Conservation (phyloP, 176 grass and related monocot genomes). For the Alopecurus myosuroides region DNA sequence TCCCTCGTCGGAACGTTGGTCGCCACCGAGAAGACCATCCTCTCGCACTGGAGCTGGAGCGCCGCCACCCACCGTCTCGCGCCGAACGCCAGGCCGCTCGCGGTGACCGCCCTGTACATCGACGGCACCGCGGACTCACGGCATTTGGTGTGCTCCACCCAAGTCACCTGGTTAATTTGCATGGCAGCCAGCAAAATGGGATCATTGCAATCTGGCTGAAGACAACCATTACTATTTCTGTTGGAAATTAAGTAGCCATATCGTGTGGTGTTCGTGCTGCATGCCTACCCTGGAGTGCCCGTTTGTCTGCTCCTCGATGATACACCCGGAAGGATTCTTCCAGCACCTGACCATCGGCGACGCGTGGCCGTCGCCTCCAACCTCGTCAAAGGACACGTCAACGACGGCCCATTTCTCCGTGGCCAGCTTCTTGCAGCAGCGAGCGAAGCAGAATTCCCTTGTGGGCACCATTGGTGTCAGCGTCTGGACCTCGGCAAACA, state of each 20-base stretch:
- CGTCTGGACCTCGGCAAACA: conserved; percentile 76
- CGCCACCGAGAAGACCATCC: conserved; percentile 73
- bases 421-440: conserved; percentile 57
- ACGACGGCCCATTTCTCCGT: conserved; percentile 57
- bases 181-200: neutral
- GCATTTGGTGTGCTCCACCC: conserved; percentile 68
- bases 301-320: conserved; percentile 61
- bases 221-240: neutral
- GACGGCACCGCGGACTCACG: conserved; percentile 38
- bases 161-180: neutral
- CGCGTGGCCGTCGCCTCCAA: conserved; percentile 23
- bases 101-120: conserved; percentile 38
- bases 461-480: conserved; percentile 67
- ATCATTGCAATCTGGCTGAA: neutral
- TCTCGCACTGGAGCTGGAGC: conserved; percentile 72
- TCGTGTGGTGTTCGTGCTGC: neutral
- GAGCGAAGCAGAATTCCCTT: conserved; percentile 62
- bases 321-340: conserved; percentile 66
- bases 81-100: conserved; percentile 61
- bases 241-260: neutral
- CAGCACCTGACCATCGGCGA: conserved; percentile 23
- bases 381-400: conserved; percentile 50
- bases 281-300: conserved; percentile 65
- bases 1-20: conserved; percentile 74
- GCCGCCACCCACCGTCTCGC: conserved; percentile 73